Conservation (phyloP, 768 basidiomycete species). For the Tricholoma bakamatsutake region DNA sequence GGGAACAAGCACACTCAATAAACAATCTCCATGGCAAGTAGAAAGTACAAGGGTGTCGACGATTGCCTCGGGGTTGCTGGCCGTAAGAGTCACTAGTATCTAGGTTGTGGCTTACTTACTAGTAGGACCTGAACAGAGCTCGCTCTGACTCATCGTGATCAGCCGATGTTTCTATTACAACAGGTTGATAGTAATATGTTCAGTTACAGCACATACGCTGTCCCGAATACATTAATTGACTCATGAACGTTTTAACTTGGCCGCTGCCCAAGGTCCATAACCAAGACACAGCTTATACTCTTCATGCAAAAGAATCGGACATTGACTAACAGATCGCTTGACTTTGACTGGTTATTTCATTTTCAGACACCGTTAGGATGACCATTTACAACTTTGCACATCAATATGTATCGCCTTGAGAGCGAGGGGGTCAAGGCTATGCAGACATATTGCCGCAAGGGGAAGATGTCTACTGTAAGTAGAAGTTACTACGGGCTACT, state of each 20-base stretch:
- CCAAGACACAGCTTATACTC: neutral
- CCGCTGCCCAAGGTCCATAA: too few relatives aligned
- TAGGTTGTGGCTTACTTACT: too few relatives aligned
- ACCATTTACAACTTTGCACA: neutral
- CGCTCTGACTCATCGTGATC: too few relatives aligned
- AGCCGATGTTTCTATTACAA: too few relatives aligned
- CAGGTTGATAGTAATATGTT: too few relatives aligned
- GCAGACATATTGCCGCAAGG: neutral
- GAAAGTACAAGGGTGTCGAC: too few relatives aligned
- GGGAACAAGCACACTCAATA: conserved; percentile 21
- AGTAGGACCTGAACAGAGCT: too few relatives aligned
- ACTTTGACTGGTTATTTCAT: neutral
- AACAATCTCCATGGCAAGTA: neutral
- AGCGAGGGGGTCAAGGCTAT: neutral
- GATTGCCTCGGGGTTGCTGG: too few relatives aligned
- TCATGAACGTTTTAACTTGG: too few relatives aligned
- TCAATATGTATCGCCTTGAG: neutral
- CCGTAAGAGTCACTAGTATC: too few relatives aligned
- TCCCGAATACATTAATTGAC: too few relatives aligned
- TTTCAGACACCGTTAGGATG: neutral
- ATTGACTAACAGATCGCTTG: neutral
- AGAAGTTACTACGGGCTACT: neutral
- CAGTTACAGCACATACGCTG: too few relatives aligned
- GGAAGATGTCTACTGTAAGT: neutral
- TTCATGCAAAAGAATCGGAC: neutral